These are phyloP conservation scores for Phoenix dactylifera DNA, from an alignment of 176 grass and related monocot genomes.

Conservation along the genomic window DNA sequence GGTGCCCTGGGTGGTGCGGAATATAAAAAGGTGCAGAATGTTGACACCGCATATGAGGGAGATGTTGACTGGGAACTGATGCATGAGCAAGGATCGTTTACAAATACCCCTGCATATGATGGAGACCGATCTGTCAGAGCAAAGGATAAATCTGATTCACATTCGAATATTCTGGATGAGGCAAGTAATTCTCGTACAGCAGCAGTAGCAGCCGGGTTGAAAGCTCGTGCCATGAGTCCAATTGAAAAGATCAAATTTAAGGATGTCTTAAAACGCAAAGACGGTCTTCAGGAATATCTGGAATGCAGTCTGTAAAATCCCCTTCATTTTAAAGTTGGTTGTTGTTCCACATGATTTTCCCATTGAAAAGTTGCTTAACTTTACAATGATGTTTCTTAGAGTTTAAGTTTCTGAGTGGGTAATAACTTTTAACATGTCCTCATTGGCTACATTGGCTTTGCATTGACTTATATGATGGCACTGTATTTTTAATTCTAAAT, in stretches of 20 bases:
- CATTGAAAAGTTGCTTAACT: background rate
- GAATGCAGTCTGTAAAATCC: conserved; percentile 52
- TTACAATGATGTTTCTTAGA: too few relatives aligned
- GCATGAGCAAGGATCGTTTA: conserved; percentile 70
- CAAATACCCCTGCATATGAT: conserved; percentile 32
- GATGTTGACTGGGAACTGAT: conserved; percentile 86
- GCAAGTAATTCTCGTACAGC: conserved; percentile 34
- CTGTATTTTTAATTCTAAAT: too few relatives aligned
- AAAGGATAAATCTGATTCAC: conserved; percentile 37
- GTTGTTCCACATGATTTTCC: background rate
- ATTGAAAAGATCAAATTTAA: conserved; percentile 97
- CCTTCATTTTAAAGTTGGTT: conserved; percentile 11
- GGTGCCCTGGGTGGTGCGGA: conserved; percentile 34
- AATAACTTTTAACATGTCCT: too few relatives aligned
- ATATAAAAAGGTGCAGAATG: conserved; percentile 52
- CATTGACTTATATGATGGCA: too few relatives aligned
- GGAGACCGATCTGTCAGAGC: conserved; percentile 37
- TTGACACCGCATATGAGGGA: conserved; percentile 92
- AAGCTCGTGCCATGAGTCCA: conserved; percentile 48
- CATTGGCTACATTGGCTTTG: too few relatives aligned
- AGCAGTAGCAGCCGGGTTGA: conserved; percentile 75
- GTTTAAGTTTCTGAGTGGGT: background rate
- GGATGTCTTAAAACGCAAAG: conserved; percentile 80
- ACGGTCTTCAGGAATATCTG: conserved; percentile 81
- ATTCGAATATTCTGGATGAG: conserved; percentile 26